A percentile compares a stretch with the other conserved stretches of the same genome.
These are phyloP conservation scores for Stellera chamaejasme DNA, from an alignment of 345 rosid species.

Conservation along the genomic window DNA sequence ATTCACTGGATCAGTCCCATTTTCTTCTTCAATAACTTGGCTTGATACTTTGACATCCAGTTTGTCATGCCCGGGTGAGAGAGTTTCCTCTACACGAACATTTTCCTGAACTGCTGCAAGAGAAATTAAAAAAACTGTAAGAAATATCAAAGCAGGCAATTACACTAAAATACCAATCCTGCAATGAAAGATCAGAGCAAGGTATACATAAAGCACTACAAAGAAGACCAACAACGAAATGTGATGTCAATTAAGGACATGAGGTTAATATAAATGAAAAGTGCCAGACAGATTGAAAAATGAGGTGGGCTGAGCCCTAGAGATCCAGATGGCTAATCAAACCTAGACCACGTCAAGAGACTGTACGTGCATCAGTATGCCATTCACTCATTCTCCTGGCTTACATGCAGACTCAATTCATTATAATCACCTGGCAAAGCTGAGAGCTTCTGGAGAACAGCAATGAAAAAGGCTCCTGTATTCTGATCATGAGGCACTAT, in stretches of 20 bases:
- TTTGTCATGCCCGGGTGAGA: constrained; percentile 20
- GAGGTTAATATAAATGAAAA: too few relatives aligned
- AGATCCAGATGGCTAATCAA: too few relatives aligned
- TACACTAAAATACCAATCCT: background rate
- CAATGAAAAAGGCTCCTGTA: constrained; percentile 88
- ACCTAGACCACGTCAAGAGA: background rate
- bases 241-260: too few relatives aligned
- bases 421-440: constrained; percentile 53
- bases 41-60: constrained; percentile 20
- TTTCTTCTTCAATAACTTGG: constrained; percentile 29
- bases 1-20: constrained; percentile 29
- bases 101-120: constrained; percentile 40
- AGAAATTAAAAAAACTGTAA: constrained; percentile 2
- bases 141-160: background rate
- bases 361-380: too few relatives aligned
- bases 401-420: too few relatives aligned
- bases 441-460: constrained; percentile 69
- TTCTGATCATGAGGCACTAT: constrained; percentile 96
- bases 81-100: constrained; percentile 10
- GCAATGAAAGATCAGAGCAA: background rate
- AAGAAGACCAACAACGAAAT: too few relatives aligned
- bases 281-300: too few relatives aligned
- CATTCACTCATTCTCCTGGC: too few relatives aligned
- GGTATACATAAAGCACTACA: background rate
- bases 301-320: too few relatives aligned